phyloP scores from a whole-genome alignment of 805 yeast species.

The Maudiozyma bulderi region DNA sequence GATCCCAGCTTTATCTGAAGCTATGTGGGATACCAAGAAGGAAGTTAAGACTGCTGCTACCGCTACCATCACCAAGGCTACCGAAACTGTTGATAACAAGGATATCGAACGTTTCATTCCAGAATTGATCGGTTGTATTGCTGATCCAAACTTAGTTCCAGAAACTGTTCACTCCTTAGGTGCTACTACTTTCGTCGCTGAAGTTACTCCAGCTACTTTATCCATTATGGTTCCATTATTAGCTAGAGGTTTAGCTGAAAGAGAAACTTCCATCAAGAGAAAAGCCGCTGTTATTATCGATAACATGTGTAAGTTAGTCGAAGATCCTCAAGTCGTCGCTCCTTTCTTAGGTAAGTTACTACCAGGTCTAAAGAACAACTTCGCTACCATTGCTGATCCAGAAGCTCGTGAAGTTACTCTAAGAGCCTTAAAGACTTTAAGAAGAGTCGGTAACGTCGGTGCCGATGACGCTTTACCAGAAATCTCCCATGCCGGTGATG shows the following conservation, averaged over 20 bases:
- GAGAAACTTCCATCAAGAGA: slow-evolving; percentile 99
- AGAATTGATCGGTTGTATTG: slow-evolving; percentile 91
- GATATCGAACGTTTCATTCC: slow-evolving; percentile 99
- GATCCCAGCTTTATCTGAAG: slow-evolving; percentile 95
- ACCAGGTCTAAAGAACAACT: slow-evolving; percentile 93
- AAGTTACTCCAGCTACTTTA: slow-evolving; percentile 98
- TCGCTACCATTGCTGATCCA: slow-evolving; percentile 97
- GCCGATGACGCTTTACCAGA: slow-evolving; percentile 88
- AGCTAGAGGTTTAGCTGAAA: slow-evolving; percentile 99
- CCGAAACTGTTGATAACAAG: slow-evolving; percentile 97
- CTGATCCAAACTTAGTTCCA: slow-evolving; percentile 94
- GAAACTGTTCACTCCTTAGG: slow-evolving; percentile 98
- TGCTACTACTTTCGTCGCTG: slow-evolving; percentile 99
- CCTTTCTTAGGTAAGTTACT: slow-evolving; percentile 92
- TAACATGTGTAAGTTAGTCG: slow-evolving; percentile 99
- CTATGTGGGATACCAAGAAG: slow-evolving; percentile 99
- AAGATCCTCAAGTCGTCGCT: slow-evolving; percentile 99
- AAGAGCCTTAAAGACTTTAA: slow-evolving; percentile 94
- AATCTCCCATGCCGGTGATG: slow-evolving; percentile 98
- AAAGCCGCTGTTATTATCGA: slow-evolving; percentile 98
- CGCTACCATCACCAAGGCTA: slow-evolving; percentile 88
- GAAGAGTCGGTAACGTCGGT: slow-evolving; percentile 97
- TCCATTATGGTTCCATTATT: slow-evolving; percentile 98
- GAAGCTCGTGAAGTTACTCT: slow-evolving; percentile 98
- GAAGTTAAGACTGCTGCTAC: slow-evolving; percentile 97